Base-by-base conservation (phyloP, 1,284 basidiomycete species). In the Violaceomyces palustris region DNA sequence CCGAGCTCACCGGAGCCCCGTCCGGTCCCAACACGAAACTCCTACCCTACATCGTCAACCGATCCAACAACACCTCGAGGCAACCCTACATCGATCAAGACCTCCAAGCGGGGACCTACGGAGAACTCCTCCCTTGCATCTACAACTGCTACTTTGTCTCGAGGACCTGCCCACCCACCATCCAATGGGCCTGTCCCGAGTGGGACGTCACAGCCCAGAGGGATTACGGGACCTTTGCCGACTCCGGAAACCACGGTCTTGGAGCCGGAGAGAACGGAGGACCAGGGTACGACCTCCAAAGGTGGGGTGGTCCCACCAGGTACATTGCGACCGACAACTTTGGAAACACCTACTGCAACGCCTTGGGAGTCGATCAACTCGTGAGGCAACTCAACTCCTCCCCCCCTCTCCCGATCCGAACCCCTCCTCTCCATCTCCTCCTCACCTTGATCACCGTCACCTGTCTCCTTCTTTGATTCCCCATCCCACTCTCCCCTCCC, bases 151-250 rank as follows among this genome's bases (percentile, higher is more conserved):
- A 68, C 34, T 64, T 61, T 45, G 70, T 73, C 12, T 47, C 45
- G 25, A 50, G 67, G 1, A 61, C 53, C 3, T 73, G 70, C 44
- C 70, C 69, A 29, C 64, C 69, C 11, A 21, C 70, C 29, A 47
- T 69, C 21, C 35, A 59, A 15, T 73, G 70, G 70, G 28, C 42
- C 5, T 73, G 70, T 35, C 70, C 70, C 2, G 26, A 44, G 1
- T 73, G 70, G 70, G 68, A 65, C 33, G 50, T 73, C 14, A 65
- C 69, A 1, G 67, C 69, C 5, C 62, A 72, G 48, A 44, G 55
- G 6, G 64, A 69, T 30, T 73, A 73, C 39, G 70, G 70, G 18
- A 68, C 69, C 6, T 73, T 72, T 62, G 69, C 65, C 2, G 69
- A 71, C 39, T 59, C 64, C 12, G 64, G 59, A 8, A 24, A 35